Evolutionary conservation across 1,284 basidiomycete species (phyloP).

Genomic region (Neolentinus lepideus): DNA sequence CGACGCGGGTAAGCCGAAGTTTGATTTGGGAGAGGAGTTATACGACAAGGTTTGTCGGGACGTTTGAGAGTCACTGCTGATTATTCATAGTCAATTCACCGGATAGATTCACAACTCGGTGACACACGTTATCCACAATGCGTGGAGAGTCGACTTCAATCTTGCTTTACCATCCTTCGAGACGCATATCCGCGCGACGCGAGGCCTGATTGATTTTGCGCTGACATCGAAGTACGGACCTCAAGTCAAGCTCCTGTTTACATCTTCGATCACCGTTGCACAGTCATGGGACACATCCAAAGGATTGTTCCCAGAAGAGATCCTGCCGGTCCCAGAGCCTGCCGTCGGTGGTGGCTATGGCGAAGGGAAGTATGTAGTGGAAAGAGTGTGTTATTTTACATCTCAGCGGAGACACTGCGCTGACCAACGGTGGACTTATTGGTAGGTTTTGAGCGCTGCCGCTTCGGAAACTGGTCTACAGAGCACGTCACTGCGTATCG

Average conservation of each 20-base stretch:
- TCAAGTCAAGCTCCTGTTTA: conserved; percentile 20
- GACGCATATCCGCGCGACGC: conserved; percentile 23
- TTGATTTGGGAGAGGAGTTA: neutral
- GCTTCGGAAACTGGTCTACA: conserved; percentile 14
- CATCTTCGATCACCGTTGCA: conserved; percentile 17
- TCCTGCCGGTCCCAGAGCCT: conserved; percentile 9
- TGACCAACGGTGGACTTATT: neutral
- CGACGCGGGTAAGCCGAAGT: neutral
- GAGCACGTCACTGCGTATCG: conserved; percentile 20
- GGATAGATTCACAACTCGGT: neutral
- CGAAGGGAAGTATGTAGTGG: conserved; percentile 23
- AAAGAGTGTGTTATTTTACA: conserved; percentile 12
- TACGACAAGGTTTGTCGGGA: conserved; percentile 7
- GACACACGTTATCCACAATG: conserved; percentile 27
- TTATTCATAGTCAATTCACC: neutral
- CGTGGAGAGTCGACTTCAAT: conserved; percentile 39
- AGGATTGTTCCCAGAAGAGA: conserved; percentile 25
- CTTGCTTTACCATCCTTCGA: conserved; percentile 29
- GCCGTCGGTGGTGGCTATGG: conserved; percentile 25
- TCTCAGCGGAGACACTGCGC: neutral
- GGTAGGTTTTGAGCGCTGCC: conserved; percentile 16
- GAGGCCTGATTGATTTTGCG: conserved; percentile 29
- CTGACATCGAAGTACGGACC: conserved; percentile 5
- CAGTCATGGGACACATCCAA: conserved; percentile 4
- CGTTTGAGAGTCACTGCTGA: conserved; percentile 1